Evolutionary conservation across 441 rosid species (phyloP), one percentile per base, ranked within the genome.

Genomic region (Mallotus repandus): DNA sequence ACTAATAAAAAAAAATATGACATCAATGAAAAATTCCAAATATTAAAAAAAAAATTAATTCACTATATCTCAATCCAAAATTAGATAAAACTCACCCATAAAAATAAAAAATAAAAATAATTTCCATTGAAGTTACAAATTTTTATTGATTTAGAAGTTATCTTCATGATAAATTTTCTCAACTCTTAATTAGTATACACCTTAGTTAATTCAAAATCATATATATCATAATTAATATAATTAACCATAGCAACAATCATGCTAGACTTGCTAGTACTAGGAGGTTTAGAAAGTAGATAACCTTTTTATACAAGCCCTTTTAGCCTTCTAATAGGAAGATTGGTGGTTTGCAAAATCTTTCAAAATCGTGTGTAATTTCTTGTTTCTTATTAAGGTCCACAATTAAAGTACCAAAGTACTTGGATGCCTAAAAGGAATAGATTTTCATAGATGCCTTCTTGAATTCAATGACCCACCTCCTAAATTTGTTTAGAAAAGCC

Each of bases 231-330:
- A 1, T 87, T 85, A 1, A 92, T 84, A 66, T 71, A 81, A 61
- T 92, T 92, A 6, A 94, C 94, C 97, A 92, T 88, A 21, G 94
- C 96, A n/a, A 94, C 96, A 18, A 90, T 89, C 92, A 92, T 84
- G 64, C 94, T 89, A 16, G 96, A 92, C 68, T 92, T 92, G 1
- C 92, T 91, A 0, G 97, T 91, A 21, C 97, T 94, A 0, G 98
- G 98, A 0, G 97, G 96, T 7, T 97, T 96, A 72, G 89, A 89
- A 9, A 93, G 79, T 71, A 91, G 72, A 66, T 91, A 91, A 0
- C 97, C 97, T 63, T 96, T 67, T 66, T 93, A n/a, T 93, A 97
- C 97, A 91, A 50, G 97, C 97, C 15, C 91, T 77, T 1, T 97
- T 96, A 0, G 93, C 86, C 46, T 83, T 86, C 82, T 91, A 94